A percentile compares a stretch with the other conserved stretches of the same genome.
These are phyloP conservation scores for Colletotrichum sp. DNA, from an alignment of 2,329 filamentous ascomycete genomes.

Conservation along the genomic window DNA sequence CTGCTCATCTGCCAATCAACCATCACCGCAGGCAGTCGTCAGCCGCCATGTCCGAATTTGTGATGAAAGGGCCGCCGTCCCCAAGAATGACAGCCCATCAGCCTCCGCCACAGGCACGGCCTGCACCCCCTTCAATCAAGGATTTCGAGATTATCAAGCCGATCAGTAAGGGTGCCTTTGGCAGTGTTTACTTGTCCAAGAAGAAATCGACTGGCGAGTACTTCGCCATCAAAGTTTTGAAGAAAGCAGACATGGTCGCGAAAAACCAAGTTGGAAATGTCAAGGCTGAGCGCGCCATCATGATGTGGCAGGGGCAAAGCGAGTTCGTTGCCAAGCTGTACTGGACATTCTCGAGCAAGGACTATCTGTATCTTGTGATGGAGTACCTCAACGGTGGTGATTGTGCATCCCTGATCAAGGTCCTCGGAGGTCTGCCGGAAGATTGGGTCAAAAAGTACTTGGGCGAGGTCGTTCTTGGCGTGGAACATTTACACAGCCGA, in stretches of 20 bases:
- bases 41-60: constrained; percentile 76
- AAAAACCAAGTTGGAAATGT: constrained; percentile 99
- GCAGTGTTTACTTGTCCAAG: constrained; percentile 96
- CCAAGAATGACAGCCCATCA: constrained; percentile 80
- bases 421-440: constrained; percentile 88
- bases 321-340: constrained; percentile 99
- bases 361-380: constrained; percentile 98
- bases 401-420: constrained; percentile 94
- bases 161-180: constrained; percentile 98
- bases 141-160: constrained; percentile 99
- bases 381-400: constrained; percentile 98
- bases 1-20: constrained; percentile 61
- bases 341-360: constrained; percentile 99
- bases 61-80: constrained; percentile 76
- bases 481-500: constrained; percentile 92
- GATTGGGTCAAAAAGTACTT: constrained; percentile 99
- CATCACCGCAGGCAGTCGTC: constrained; percentile 93
- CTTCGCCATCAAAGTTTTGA: constrained; percentile 97
- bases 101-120: constrained; percentile 83
- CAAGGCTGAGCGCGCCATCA: constrained; percentile 97
- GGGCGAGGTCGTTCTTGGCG: constrained; percentile 93
- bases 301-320: constrained; percentile 99
- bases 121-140: constrained; percentile 94
- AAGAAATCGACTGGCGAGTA: constrained; percentile 99
- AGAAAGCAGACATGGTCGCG: constrained; percentile 99